A percentile compares a stretch with the other conserved stretches of the same genome.
These are phyloP conservation scores for Pseudogymnoascus sp. DNA, from an alignment of 2,329 filamentous ascomycete species.

Conservation along the genomic window DNA sequence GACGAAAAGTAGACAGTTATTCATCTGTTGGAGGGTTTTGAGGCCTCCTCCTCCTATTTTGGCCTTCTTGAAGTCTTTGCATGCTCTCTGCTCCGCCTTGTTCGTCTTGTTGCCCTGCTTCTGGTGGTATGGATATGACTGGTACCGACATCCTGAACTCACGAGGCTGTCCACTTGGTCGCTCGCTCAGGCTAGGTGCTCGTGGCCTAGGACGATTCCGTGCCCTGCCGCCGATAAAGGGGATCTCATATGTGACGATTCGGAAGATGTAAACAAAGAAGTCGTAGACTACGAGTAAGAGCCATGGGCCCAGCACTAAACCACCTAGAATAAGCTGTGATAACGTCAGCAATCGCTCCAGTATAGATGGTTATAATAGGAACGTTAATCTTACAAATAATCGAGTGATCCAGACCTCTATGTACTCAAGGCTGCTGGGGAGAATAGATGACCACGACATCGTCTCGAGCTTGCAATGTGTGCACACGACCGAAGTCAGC, in stretches of 20 bases:
- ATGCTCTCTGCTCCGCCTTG: background rate
- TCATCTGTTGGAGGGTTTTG: background rate
- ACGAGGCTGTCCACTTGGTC: conserved; percentile 40
- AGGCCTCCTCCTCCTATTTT: background rate
- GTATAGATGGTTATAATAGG: background rate
- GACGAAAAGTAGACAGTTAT: conserved; percentile 1
- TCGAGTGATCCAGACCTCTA: conserved; percentile 55
- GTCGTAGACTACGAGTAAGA: conserved; percentile 54
- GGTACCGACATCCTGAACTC: conserved; percentile 22
- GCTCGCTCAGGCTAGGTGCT: conserved; percentile 52
- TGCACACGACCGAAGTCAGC: background rate
- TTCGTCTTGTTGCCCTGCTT: conserved; percentile 10
- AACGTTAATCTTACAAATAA: conserved; percentile 45
- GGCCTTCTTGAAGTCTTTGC: background rate
- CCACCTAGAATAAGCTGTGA: conserved; percentile 51
- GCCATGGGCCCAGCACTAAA: conserved; percentile 55
- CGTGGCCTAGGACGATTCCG: conserved; percentile 50
- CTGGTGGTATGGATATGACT: conserved; percentile 9
- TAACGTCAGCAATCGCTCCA: conserved; percentile 9
- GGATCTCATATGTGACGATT: conserved; percentile 48
- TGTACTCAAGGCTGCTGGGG: conserved; percentile 44
- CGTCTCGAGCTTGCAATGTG: background rate
- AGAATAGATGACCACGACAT: conserved; percentile 62
- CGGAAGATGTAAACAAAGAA: conserved; percentile 53
- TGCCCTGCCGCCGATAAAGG: conserved; percentile 52